Percentiles rank a stretch among this genome's conserved stretches.
phyloP scores from a whole-genome alignment of 352 stramenopile species.

The Hyaloperonospora arabidopsidis region DNA sequence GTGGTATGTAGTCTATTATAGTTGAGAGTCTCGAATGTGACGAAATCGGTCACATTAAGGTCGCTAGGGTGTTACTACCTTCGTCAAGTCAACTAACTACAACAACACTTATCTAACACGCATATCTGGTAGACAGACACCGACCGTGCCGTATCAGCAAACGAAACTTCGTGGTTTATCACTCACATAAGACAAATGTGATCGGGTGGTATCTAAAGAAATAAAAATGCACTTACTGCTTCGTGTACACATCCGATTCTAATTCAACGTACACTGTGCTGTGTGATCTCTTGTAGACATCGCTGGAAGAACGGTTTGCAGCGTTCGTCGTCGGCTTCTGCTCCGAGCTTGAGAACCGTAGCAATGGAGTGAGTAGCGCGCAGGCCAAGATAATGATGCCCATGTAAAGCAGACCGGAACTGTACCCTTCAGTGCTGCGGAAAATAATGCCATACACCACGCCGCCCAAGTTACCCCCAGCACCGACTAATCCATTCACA shows the following conservation, averaged over 20 bases:
- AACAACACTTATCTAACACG: no score
- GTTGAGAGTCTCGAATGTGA: no score
- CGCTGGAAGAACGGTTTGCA: conserved; percentile 1
- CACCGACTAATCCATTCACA: conserved; percentile 57
- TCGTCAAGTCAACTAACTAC: no score
- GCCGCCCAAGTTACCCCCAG: conserved; percentile 57
- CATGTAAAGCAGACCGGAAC: conserved; percentile 41
- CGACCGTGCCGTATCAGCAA: no score
- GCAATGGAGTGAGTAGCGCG: conserved; percentile 35
- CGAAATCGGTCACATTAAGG: no score
- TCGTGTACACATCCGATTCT: conserved; percentile 13
- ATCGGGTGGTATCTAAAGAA: not conserved
- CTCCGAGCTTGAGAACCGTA: conserved; percentile 28
- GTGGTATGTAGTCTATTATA: no score
- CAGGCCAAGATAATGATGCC: conserved; percentile 49
- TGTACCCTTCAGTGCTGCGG: conserved; percentile 32
- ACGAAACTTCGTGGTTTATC: no score
- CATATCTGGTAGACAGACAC: no score
- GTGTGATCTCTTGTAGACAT: conserved; percentile 17
- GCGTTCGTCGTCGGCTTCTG: conserved; percentile 9
- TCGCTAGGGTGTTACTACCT: no score
- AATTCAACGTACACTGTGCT: conserved; percentile 29
- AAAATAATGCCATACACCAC: conserved; percentile 74
- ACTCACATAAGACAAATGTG: no score
- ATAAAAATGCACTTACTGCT: not conserved